Percentiles rank a stretch among this genome's conserved stretches.
Evolutionary conservation across 805 yeast species (phyloP).

Genomic region (Ogataea allantospora): DNA sequence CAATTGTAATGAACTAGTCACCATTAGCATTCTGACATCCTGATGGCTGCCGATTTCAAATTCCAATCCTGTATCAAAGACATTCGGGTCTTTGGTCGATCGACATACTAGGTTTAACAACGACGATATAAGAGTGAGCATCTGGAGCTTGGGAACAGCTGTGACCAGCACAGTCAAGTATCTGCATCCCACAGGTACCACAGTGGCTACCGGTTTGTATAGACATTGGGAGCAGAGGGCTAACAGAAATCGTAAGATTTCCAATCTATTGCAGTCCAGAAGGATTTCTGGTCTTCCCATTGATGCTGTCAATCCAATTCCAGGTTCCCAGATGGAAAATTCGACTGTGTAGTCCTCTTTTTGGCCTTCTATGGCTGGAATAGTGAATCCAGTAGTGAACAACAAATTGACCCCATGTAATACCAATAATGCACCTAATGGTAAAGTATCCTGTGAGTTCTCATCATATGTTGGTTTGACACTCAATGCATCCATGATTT

Average conservation of each 20-base stretch:
- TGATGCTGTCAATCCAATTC: slow-evolving; percentile 51
- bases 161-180: slow-evolving; percentile 57
- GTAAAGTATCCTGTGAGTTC: slow-evolving; percentile 16
- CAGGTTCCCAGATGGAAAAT: slow-evolving; percentile 72
- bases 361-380: slow-evolving; percentile 25
- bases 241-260: slow-evolving; percentile 59
- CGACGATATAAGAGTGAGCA: slow-evolving; percentile 60
- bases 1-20: slow-evolving; percentile 59
- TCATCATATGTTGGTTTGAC: slow-evolving; percentile 16
- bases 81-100: slow-evolving; percentile 36
- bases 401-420: slow-evolving; percentile 44
- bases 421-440: slow-evolving; percentile 41
- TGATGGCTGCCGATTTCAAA: slow-evolving; percentile 31
- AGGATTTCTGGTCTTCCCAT: slow-evolving; percentile 36
- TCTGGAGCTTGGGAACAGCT: slow-evolving; percentile 46
- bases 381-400: slow-evolving; percentile 57
- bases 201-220: slow-evolving; percentile 43
- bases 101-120: slow-evolving; percentile 63
- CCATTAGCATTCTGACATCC: slow-evolving; percentile 45
- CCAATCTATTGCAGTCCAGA: slow-evolving; percentile 64
- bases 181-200: slow-evolving; percentile 55
- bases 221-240: slow-evolving; percentile 61
- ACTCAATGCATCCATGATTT: slow-evolving; percentile 16
- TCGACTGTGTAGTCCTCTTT: slow-evolving; percentile 32
- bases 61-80: slow-evolving; percentile 46